Percentiles rank a stretch among this genome's conserved stretches.
Evolutionary conservation across 2,329 filamentous ascomycete genomes (phyloP).

Genomic region (Beauveria pseudobassiana): DNA sequence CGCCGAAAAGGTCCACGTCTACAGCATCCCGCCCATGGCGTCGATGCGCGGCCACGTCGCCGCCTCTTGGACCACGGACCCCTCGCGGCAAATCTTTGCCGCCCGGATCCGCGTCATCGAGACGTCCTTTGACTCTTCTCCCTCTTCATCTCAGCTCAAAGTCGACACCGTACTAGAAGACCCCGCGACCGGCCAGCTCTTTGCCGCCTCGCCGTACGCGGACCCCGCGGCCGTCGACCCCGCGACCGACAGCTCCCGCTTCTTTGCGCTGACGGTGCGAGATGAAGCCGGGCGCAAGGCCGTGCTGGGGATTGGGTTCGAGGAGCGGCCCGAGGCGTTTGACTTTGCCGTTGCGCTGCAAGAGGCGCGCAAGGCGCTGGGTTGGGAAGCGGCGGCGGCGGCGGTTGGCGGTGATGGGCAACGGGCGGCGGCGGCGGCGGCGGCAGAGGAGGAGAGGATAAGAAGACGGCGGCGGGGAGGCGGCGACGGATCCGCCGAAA

Average conservation of each 20-base stretch:
- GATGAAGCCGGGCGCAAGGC: slow-evolving; percentile 71
- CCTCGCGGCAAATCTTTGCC: slow-evolving; percentile 74
- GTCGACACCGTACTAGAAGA: slow-evolving; percentile 77
- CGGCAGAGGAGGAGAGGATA: slow-evolving; percentile 28
- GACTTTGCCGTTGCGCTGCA: slow-evolving; percentile 77
- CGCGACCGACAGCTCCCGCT: slow-evolving; percentile 70
- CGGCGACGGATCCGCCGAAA: slow-evolving; percentile 33
- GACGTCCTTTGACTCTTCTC: slow-evolving; percentile 49
- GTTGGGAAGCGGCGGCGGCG: slow-evolving; percentile 38
- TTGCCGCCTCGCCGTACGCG: slow-evolving; percentile 77
- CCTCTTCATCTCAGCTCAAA: slow-evolving; percentile 41
- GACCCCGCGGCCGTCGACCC: slow-evolving; percentile 61
- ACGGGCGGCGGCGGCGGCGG: slow-evolving; percentile 22
- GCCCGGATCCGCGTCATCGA: slow-evolving; percentile 73
- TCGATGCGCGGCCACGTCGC: slow-evolving; percentile 75
- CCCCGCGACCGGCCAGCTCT: slow-evolving; percentile 61
- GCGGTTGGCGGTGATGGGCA: slow-evolving; percentile 19
- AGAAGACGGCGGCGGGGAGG: slow-evolving; percentile 27
- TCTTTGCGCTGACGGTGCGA: slow-evolving; percentile 77
- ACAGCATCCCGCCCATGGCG: slow-evolving; percentile 74
- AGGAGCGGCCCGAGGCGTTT: slow-evolving; percentile 78
- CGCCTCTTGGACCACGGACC: slow-evolving; percentile 65
- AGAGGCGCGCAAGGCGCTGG: slow-evolving; percentile 65
- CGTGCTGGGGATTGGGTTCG: slow-evolving; percentile 76
- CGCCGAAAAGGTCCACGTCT: slow-evolving; percentile 69